Evolutionary conservation across 2,329 filamentous ascomycete genomes (phyloP), one percentile per base, ranked within the genome.

Genomic region (Trichoderma afroharzianum): DNA sequence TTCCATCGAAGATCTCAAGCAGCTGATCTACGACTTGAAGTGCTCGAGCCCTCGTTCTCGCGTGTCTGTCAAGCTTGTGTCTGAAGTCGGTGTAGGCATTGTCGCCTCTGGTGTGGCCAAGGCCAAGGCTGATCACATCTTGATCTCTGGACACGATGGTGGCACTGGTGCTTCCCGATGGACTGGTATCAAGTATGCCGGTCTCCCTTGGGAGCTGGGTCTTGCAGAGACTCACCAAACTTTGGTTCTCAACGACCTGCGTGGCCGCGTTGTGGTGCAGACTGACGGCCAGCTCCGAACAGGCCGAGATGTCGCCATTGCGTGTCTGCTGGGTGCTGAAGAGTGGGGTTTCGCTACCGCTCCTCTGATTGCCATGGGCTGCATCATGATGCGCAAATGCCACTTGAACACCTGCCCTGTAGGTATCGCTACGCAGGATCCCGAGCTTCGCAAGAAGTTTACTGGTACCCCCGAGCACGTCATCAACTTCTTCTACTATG

Each of bases 401-500:
- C 88, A 89, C 76, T 74, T 81, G 68, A 97, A 96, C 79, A 94
- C 92, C 3, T 89, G 95, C 84, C 94, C 95, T 11, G 95, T 98
- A 12, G 95, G 95, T 81, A 97, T 98, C 73, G 95, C 95, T 4
- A 97, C 95, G 0, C 95, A 98, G 80, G 95, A 98, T 77, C 94
- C 94, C n/a, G 92, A 95, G 80, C 88, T 98, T 2, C 90, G 95
- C 73, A 93, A 95, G 87, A 98, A 98, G 84, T 98, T 98, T 82
- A 87, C 91, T 76, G 95, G 95, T 73, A 95, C 93, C 1, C 95
- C 95, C 12, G 95, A 98, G 84, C 94, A 98, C 77, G 95, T 97
- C 71, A 98, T 98, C 83, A 98, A 98, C 87, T 98, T 98, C 87
- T 97, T 97, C 85, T 98, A 98, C 85, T 98, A 98, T 79, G 88